Evolutionary conservation across 306 rosid genomes (phyloP).

Genomic region (Vicia sativa): DNA sequence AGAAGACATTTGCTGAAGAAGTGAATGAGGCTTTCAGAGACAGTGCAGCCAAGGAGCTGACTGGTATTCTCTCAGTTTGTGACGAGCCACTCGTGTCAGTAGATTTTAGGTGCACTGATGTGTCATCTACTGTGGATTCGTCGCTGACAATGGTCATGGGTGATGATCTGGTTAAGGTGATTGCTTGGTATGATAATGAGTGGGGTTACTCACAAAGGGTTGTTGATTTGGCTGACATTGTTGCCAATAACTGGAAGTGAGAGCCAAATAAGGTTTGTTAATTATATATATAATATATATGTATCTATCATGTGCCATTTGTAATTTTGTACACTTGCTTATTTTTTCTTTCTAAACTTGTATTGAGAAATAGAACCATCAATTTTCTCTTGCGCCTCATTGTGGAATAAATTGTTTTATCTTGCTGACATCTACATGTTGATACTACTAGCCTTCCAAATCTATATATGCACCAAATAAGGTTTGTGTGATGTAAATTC

Average conservation of each 20-base stretch:
- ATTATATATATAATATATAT: conserved; percentile 16
- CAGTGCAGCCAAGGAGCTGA: conserved; percentile 77
- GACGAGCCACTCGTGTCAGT: conserved; percentile 98
- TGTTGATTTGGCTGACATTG: conserved; percentile 96
- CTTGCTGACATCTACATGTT: conserved; percentile 19
- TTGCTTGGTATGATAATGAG: conserved; percentile 98
- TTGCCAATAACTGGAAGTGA: conserved; percentile 91
- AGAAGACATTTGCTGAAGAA: conserved; percentile 94
- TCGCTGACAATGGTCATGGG: conserved; percentile 99
- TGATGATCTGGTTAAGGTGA: conserved; percentile 96
- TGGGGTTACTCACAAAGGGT: conserved; percentile 99
- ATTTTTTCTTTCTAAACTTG: conserved; percentile 42
- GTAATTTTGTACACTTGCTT: conserved; percentile 41
- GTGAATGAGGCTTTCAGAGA: conserved; percentile 94
- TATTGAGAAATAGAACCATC: conserved; percentile 53
- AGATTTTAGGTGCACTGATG: conserved; percentile 90
- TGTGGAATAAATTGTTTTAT: conserved; percentile 45
- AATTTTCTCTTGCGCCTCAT: conserved; percentile 49
- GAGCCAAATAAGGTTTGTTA: conserved; percentile 21
- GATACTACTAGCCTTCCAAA: not conserved
- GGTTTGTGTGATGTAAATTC: too few relatives aligned
- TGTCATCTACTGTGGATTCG: conserved; percentile 93
- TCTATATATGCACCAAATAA: not conserved
- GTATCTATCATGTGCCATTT: conserved; percentile 28
- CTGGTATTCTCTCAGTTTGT: conserved; percentile 79